phyloP scores from a whole-genome alignment of 139 green algal genomes.

The Zygnema cylindricum region DNA sequence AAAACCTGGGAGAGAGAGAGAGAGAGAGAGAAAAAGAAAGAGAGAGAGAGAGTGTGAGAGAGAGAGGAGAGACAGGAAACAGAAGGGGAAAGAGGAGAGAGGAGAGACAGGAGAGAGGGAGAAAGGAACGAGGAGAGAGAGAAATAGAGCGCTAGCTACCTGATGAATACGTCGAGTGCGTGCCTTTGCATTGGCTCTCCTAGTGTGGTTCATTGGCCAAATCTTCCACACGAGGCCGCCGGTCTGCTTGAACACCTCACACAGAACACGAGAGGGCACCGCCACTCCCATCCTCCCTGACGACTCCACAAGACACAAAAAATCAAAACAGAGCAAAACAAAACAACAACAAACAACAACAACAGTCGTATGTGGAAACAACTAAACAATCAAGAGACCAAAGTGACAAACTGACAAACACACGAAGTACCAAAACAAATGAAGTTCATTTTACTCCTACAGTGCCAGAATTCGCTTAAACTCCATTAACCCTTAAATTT shows the following conservation, averaged over 20 bases:
- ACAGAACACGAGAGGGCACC: conserved; percentile 17
- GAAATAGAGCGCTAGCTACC: not conserved
- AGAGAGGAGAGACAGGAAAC: not conserved
- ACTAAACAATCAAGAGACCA: too few relatives aligned
- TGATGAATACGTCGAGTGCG: not conserved
- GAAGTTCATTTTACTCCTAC: too few relatives aligned
- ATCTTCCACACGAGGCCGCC: conserved; percentile 52
- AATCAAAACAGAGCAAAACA: not conserved
- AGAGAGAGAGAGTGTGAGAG: too few relatives aligned
- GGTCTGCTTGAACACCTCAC: conserved; percentile 51
- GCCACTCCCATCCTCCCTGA: conserved; percentile 17
- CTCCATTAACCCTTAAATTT: too few relatives aligned
- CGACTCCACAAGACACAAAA: not conserved
- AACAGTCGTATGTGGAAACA: too few relatives aligned
- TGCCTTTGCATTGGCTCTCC: conserved; percentile 40
- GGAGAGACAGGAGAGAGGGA: not conserved
- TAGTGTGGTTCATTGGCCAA: conserved; percentile 53
- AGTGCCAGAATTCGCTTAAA: too few relatives aligned
- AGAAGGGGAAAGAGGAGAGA: not conserved
- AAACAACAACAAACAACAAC: not conserved
- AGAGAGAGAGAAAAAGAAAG: too few relatives aligned
- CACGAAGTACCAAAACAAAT: too few relatives aligned
- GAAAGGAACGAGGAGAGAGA: not conserved
- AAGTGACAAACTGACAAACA: too few relatives aligned
- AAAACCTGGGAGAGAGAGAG: too few relatives aligned